These are phyloP conservation scores for Cladosporium colombiae DNA, from an alignment of 2,329 filamentous ascomycete species.

Conservation along the genomic window DNA sequence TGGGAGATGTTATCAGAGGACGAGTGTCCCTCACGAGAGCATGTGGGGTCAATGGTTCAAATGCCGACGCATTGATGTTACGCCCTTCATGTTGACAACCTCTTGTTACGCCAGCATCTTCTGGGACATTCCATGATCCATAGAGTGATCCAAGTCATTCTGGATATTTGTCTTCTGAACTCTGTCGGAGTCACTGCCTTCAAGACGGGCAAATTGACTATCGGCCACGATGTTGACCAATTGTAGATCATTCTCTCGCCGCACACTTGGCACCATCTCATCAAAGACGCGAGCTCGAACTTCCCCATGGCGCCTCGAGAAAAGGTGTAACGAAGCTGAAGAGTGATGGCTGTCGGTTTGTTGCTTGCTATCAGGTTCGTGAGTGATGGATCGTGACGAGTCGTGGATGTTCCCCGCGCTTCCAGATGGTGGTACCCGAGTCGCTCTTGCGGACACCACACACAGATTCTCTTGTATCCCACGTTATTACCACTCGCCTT, in stretches of 20 bases:
- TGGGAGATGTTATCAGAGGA: not conserved
- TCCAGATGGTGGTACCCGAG: not conserved
- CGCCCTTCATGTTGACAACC: not conserved
- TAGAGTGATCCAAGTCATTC: not conserved
- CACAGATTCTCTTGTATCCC: not conserved
- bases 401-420: not conserved
- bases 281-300: not conserved
- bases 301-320: not conserved
- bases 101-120: not conserved
- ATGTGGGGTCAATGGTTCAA: not conserved
- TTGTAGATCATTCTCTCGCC: not conserved
- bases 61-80: not conserved
- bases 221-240: not conserved
- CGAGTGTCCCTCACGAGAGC: not conserved
- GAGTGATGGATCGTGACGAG: not conserved
- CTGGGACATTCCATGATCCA: not conserved
- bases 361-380: not conserved
- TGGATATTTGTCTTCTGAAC: not conserved
- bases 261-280: not conserved
- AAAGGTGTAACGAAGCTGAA: not conserved
- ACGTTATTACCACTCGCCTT: not conserved
- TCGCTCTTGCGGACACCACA: conserved; percentile 9
- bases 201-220: not conserved
- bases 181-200: not conserved
- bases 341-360: not conserved